Evolutionary conservation across 1,139 yeast species (phyloP).

Genomic region (Magnusiomyces tetraspermus): DNA sequence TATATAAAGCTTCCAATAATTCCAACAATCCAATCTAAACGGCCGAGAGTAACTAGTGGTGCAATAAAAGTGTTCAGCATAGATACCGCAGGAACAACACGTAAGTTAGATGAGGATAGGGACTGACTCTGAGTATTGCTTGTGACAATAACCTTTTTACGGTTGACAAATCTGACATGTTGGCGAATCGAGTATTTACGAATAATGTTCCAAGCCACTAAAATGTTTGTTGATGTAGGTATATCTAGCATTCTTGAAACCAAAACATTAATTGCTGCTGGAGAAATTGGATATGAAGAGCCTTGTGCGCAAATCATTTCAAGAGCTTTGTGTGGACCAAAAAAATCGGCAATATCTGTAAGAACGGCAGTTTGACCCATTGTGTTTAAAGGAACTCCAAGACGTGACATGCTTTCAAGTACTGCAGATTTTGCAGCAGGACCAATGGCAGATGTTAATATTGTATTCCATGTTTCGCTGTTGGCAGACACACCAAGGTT

Average conservation of each 20-base stretch:
- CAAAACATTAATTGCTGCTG: conserved; percentile 13
- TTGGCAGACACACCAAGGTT: conserved; percentile 28
- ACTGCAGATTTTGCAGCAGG: conserved; percentile 17
- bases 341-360: conserved; percentile 18
- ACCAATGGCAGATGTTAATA: conserved; percentile 19
- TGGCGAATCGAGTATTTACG: conserved; percentile 4
- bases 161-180: conserved; percentile 7
- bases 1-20: conserved; percentile 17
- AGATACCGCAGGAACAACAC: conserved; percentile 17
- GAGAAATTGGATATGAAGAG: conserved; percentile 11
- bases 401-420: conserved; percentile 20
- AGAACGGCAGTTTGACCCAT: conserved; percentile 20
- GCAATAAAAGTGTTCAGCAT: conserved; percentile 21
- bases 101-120: conserved; percentile 18
- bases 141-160: conserved; percentile 9
- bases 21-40: conserved; percentile 25
- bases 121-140: conserved; percentile 5
- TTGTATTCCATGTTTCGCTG: conserved; percentile 35
- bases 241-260: conserved; percentile 14
- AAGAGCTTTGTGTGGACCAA: conserved; percentile 21
- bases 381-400: conserved; percentile 18
- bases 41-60: conserved; percentile 17
- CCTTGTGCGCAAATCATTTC: conserved; percentile 15
- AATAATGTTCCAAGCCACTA: conserved; percentile 11
- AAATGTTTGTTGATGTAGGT: conserved; percentile 12